Conservation (phyloP, 371 early-diverging fungal species). For the Mortierella sp. region DNA sequence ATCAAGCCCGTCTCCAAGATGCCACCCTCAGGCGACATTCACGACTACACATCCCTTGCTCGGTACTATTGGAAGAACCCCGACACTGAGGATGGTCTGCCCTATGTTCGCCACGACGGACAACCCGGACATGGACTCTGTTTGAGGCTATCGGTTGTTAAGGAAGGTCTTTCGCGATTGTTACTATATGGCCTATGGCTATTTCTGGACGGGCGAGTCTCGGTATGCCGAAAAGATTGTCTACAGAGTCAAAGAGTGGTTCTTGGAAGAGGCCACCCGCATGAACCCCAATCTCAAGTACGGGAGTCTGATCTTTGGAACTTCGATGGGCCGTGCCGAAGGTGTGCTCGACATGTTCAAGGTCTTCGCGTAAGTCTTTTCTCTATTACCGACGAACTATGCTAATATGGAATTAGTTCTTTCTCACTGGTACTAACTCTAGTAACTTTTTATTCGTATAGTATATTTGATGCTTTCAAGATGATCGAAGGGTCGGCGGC, state of each 20-base stretch:
- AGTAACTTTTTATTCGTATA: background rate
- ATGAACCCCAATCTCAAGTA: slow-evolving; percentile 64
- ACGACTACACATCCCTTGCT: slow-evolving; percentile 62
- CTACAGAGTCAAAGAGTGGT: slow-evolving; percentile 58
- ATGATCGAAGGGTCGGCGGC: slow-evolving; percentile 41
- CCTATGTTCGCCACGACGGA: slow-evolving; percentile 59
- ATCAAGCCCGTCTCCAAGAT: slow-evolving; percentile 48
- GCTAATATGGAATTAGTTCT: background rate
- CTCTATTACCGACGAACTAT: background rate
- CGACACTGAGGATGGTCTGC: slow-evolving; percentile 47
- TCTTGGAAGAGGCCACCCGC: slow-evolving; percentile 56
- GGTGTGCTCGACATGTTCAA: slow-evolving; percentile 59
- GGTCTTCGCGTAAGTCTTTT: slow-evolving; percentile 33
- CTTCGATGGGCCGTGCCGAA: slow-evolving; percentile 34
- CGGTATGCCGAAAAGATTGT: slow-evolving; percentile 56
- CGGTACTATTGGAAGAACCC: slow-evolving; percentile 62
- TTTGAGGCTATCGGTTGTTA: slow-evolving; percentile 57
- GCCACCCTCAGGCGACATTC: slow-evolving; percentile 59
- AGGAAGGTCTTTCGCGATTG: slow-evolving; percentile 56
- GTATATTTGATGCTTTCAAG: slow-evolving; percentile 46
- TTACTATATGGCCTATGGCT: slow-evolving; percentile 56
- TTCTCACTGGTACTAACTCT: no score
- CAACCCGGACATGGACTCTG: slow-evolving; percentile 60
- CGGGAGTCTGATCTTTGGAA: slow-evolving; percentile 54
- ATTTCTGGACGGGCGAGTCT: slow-evolving; percentile 58